Evolutionary conservation across 2,329 filamentous ascomycete species (phyloP), one percentile per base, ranked within the genome.

Genomic region (Trichoderma simmonsii): DNA sequence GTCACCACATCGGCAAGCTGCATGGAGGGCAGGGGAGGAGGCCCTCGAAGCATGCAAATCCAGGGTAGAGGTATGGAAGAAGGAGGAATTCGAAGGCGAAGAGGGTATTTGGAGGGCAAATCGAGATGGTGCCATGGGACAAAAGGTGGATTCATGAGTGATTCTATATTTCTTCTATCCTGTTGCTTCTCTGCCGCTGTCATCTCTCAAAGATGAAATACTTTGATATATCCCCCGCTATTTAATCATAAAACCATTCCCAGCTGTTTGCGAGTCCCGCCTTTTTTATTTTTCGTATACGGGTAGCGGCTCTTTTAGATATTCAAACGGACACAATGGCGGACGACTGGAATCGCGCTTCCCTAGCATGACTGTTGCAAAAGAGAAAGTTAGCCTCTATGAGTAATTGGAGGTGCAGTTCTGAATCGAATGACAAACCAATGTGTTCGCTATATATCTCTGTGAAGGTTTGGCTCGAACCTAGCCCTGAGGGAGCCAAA

Each of bases 1-100:
- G 57, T 88, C 93, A 32, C 90, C 92, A 43, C 96, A 98, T 83
- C 86, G 96, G 8, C 88, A 92, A 76, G 93, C 92, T 15, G 95
- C 93, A 6, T 99, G 95, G 95, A 84, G 85, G 76, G 95, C 92
- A 0, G 95, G 93, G 0, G 95, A 98, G 83, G 93, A 97, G 82
- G 92, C 94, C 39, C 83, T 98, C 72, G 95, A 98, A 83, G 85
- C 89, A 79, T 94, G 93, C 78, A 99, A 98, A 84, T 89, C 88
- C 70, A 90, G 87, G 75, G 93, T 93, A n/a, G 96, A 99, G 84
- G 91, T 99, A 56, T 98, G 95, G 95, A 98, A 98, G 83, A 85
- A 90, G 75, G 95, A 98, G 83, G 92, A 94, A 80, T 98, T 98
- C 85, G 89, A 88, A 60, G 91, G 88, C 1, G 91, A 90, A 26